These are phyloP conservation scores for Gymnopilus dilepis DNA, from an alignment of 768 basidiomycete species.

Conservation along the genomic window DNA sequence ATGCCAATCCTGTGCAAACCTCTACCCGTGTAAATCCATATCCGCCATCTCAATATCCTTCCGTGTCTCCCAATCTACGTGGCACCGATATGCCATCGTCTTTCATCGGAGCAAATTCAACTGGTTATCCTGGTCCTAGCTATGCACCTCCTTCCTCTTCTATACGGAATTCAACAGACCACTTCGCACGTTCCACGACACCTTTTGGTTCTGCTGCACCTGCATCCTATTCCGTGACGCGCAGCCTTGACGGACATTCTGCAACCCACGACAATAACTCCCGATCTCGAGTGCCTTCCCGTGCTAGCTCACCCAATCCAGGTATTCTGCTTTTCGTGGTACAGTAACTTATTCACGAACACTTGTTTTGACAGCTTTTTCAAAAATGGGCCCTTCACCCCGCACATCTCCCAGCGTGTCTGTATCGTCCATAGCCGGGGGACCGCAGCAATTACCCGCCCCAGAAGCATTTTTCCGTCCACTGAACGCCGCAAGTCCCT, in stretches of 20 bases:
- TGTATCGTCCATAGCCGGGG: constrained; percentile 33
- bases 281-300: constrained; percentile 34
- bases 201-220: constrained; percentile 40
- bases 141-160: constrained; percentile 46
- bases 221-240: constrained; percentile 59
- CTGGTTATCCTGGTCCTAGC: constrained; percentile 38
- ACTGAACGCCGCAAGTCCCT: constrained; percentile 68
- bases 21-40: constrained; percentile 15
- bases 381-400: constrained; percentile 21
- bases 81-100: constrained; percentile 49
- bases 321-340: constrained; percentile 30
- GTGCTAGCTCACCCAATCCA: constrained; percentile 61
- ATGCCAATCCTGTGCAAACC: constrained; percentile 25
- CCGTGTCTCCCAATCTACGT: constrained; percentile 55
- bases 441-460: constrained; percentile 53
- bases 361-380: constrained; percentile 24
- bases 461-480: constrained; percentile 81
- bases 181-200: constrained; percentile 42
- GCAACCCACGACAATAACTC: constrained; percentile 38
- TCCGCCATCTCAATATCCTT: constrained; percentile 29
- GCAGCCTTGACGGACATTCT: constrained; percentile 60
- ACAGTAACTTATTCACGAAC: constrained; percentile 25
- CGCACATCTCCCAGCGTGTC: constrained; percentile 41
- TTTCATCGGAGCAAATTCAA: constrained; percentile 34
- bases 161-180: constrained; percentile 39